These are phyloP conservation scores for Colletotrichum nymphaeae DNA, from an alignment of 2,329 filamentous ascomycete species.

Conservation along the genomic window DNA sequence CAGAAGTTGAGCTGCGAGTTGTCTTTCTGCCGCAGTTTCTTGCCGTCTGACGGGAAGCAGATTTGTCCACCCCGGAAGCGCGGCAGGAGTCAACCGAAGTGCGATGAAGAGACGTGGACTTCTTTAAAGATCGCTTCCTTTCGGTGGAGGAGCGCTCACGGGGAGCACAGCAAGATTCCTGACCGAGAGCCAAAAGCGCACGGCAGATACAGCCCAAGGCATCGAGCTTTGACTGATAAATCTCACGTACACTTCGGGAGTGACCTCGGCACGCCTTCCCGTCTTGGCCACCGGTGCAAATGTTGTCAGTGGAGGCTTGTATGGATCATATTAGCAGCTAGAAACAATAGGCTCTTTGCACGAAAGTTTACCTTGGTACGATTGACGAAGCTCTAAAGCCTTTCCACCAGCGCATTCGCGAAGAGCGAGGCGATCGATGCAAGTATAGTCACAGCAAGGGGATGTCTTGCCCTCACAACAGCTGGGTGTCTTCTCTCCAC, in stretches of 20 bases:
- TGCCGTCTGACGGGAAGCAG: neutral
- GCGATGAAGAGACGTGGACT: conserved; percentile 26
- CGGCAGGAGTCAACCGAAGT: conserved; percentile 44
- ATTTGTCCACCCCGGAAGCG: neutral
- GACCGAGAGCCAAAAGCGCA: conserved; percentile 60
- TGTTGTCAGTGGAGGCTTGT: neutral
- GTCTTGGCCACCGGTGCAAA: conserved; percentile 28
- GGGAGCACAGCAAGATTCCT: conserved; percentile 61
- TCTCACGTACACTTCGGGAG: conserved; percentile 45
- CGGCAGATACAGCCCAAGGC: conserved; percentile 66
- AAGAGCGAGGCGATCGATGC: conserved; percentile 56
- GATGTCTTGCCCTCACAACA: conserved; percentile 55
- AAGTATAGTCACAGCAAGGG: conserved; percentile 56
- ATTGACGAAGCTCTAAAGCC: conserved; percentile 17
- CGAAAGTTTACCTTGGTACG: neutral
- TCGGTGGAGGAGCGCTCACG: conserved; percentile 41
- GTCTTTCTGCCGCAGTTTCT: neutral
- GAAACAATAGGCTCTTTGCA: no score
- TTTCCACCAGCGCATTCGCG: conserved; percentile 49
- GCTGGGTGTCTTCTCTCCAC: conserved; percentile 32
- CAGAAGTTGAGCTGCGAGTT: neutral
- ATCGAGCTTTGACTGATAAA: conserved; percentile 56
- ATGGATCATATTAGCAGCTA: neutral
- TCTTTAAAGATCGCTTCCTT: conserved; percentile 42
- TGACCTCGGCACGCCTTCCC: conserved; percentile 53